phyloP scores from a whole-genome alignment of 257 asterid species.

The Hygrophila difformis region DNA sequence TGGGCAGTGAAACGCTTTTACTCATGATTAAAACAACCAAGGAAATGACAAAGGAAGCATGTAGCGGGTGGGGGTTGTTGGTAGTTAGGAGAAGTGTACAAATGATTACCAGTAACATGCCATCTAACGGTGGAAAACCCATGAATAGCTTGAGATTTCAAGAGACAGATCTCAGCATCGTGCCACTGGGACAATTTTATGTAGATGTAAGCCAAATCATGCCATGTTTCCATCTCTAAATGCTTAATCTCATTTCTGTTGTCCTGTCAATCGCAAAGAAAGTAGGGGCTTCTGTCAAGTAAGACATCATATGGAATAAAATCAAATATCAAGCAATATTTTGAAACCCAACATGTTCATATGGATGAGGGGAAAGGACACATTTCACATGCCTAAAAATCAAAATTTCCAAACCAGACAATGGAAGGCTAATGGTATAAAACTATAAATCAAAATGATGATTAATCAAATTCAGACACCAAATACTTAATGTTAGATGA shows the following conservation, averaged over 20 bases:
- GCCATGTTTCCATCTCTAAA: slow-evolving; percentile 77
- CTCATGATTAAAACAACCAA: too few relatives aligned
- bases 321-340: slow-evolving; percentile 7
- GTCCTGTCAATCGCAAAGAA: slow-evolving; percentile 33
- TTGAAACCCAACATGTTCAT: too few relatives aligned
- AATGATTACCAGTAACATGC: slow-evolving; percentile 55
- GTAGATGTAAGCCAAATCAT: slow-evolving; percentile 78
- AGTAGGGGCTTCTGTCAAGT: slow-evolving; percentile 12
- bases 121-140: slow-evolving; percentile 59
- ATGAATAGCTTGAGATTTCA: slow-evolving; percentile 47
- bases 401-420: neutral
- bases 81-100: neutral
- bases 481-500: slow-evolving; percentile 3
- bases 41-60: too few relatives aligned
- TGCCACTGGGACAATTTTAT: slow-evolving; percentile 58
- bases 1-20: too few relatives aligned
- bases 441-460: slow-evolving; percentile 2
- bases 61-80: too few relatives aligned
- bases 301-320: too few relatives aligned
- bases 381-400: too few relatives aligned
- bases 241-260: slow-evolving; percentile 23
- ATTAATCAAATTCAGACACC: slow-evolving; percentile 8
- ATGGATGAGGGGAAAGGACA: too few relatives aligned
- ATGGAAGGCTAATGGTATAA: neutral
- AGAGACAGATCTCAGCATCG: slow-evolving; percentile 80